Evolutionary conservation across 2,329 filamentous ascomycete species (phyloP).

Genomic region (Ascochyta viciae-villosae): DNA sequence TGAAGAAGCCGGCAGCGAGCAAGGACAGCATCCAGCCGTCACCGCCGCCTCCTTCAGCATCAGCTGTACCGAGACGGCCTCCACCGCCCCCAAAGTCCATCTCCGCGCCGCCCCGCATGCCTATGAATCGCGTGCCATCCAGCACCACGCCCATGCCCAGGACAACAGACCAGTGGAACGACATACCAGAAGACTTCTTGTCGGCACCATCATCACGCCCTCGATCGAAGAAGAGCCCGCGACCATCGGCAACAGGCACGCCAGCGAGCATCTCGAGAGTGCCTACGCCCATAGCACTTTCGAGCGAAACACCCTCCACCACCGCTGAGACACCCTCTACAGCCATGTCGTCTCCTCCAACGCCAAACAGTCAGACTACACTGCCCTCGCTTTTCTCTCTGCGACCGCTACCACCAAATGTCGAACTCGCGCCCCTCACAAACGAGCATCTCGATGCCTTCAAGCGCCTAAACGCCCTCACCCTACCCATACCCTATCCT

Average conservation of each 20-base stretch:
- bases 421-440: conserved; percentile 61
- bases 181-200: conserved; percentile 38
- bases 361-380: not conserved
- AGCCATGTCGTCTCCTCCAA: conserved; percentile 5
- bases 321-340: conserved; percentile 9
- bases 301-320: conserved; percentile 1
- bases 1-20: conserved; percentile 53
- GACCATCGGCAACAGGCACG: conserved; percentile 28
- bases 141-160: conserved; percentile 21
- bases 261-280: conserved; percentile 25
- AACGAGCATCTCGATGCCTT: conserved; percentile 62
- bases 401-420: conserved; percentile 54
- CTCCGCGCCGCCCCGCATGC: conserved; percentile 26
- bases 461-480: conserved; percentile 63
- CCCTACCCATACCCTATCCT: conserved; percentile 68
- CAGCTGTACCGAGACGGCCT: conserved; percentile 17
- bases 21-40: conserved; percentile 27
- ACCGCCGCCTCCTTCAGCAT: conserved; percentile 12
- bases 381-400: conserved; percentile 34
- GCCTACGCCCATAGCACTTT: conserved; percentile 20
- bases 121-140: conserved; percentile 16
- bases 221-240: conserved; percentile 34
- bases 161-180: conserved; percentile 38
- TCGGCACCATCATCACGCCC: conserved; percentile 34
- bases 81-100: conserved; percentile 31